Base-by-base conservation (phyloP, 768 basidiomycete species). In the Hygrocybe punicea region DNA sequence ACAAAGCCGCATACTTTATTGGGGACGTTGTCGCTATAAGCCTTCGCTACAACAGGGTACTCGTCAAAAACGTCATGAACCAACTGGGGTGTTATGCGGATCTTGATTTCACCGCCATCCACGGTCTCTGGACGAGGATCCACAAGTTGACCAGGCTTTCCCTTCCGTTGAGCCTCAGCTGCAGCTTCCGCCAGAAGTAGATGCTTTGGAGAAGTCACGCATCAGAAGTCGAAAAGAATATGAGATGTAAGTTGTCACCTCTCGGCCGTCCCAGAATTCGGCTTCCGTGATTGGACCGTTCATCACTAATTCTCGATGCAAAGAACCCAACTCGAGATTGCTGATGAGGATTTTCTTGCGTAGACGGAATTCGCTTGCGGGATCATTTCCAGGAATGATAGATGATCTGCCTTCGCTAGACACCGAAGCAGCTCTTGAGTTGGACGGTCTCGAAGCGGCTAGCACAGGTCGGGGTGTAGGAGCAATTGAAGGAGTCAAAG, bases 21-120 rank as follows among this genome's bases (percentile, higher is more conserved):
- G 2, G 96, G 94, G 1, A 98, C 95, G 62, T 95, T 94, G 66
- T 96, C 94, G 58, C 76, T 86, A 65, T 97, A 96, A 0, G 94
- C 96, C 70, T 84, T 89, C 39, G 89, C 86, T 11, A 98, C 93
- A 33, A 97, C 89, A 2, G 97, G 95, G 68, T 94, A 98, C 74
- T 97, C 95, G 61, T 98, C 94, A 65, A 99, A 99, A 49, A 98
- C 93, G 65, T 98, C 96, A 64, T 91, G 86, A 34, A 96, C 89
- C 45, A 98, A 80, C 71, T 94, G 91, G 14, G 90, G 90, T 2
- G 93, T 95, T 48, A 96, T 87, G 60, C 87, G 83, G 60, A 94
- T 91, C 71, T 91, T 95, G 67, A 89, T 82, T 71, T 95, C 91
- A 16, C 91, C 91, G 21, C 84, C 83, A 58, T 91, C 89, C 16